Conservation (phyloP, 352 stramenopile genomes). For the Lagenidium sp. region DNA sequence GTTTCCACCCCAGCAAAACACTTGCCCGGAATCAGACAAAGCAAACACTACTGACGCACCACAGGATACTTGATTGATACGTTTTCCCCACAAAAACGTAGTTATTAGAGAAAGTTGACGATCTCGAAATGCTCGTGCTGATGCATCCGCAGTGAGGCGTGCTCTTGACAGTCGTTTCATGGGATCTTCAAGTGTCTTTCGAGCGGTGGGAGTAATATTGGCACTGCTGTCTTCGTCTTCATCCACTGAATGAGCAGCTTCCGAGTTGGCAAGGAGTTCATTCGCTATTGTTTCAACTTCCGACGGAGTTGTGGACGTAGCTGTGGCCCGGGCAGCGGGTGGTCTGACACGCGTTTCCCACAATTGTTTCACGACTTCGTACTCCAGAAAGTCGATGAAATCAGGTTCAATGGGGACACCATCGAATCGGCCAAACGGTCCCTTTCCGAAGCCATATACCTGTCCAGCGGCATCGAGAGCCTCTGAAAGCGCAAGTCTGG, state of each 20-base stretch:
- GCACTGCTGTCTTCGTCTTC: not conserved
- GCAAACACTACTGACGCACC: conserved; percentile 45
- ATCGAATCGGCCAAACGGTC: conserved; percentile 52
- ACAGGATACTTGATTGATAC: conserved; percentile 39
- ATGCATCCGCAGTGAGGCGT: conserved; percentile 26
- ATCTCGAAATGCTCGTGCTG: conserved; percentile 32
- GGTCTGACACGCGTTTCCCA: conserved; percentile 52
- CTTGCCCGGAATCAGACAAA: conserved; percentile 55
- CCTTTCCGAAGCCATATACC: conserved; percentile 74
- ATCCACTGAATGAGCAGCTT: not conserved
- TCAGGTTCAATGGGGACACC: conserved; percentile 39
- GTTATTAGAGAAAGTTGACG: conserved; percentile 54
- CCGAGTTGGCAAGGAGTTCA: too few relatives aligned
- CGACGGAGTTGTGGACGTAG: too few relatives aligned
- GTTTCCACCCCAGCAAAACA: conserved; percentile 75
- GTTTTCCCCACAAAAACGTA: conserved; percentile 66
- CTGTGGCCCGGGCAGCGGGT: conserved; percentile 7
- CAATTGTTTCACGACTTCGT: conserved; percentile 34
- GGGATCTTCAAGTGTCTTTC: too few relatives aligned
- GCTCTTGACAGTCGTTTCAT: conserved; percentile 6
- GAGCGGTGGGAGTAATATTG: not conserved
- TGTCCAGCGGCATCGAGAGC: conserved; percentile 66
- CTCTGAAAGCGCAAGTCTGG: conserved; percentile 32
- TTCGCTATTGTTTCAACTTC: too few relatives aligned
- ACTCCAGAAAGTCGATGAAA: conserved; percentile 73